Evolutionary conservation across 495 filamentous ascomycete species (phyloP), one percentile per base, ranked within the genome.

Genomic region (Achaetomiella virescens): DNA sequence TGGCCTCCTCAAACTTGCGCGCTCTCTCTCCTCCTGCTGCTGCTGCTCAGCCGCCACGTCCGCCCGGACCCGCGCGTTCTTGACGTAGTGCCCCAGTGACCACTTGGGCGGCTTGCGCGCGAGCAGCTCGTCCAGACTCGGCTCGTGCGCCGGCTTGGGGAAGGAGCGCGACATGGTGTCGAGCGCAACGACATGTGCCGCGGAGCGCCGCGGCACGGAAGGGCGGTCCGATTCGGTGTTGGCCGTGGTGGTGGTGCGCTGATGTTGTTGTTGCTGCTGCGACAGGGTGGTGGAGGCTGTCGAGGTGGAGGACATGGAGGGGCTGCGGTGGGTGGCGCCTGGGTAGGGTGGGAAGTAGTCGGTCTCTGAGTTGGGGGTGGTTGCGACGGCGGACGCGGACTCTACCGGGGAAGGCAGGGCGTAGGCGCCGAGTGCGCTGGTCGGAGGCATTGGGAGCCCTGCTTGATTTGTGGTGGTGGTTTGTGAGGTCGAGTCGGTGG

Each of bases 101-200:
- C 65, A 66, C 58, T 65, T 68, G 36, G 54, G 52, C 0, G 74
- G 73, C 57, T 61, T 45, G 31, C 66, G 69, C 6, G 71, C 66
- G 15, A 78, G 69, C 38, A 75, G 65, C 55, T 69, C 64, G 29
- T 69, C 72, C 36, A 78, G 56, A 42, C 65, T 67, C 17, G 71
- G 48, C 45, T 75, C 70, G 3, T 55, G 40, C 0, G 44, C 31
- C 0, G 74, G 74, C 59, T 69, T 62, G 11, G 62, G 57, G 51
- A 68, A 77, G 8, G 62, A 21, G 14, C 72, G 64, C 36, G 50
- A 58, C 54, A 71, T 43, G 22, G 57, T 27, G 36, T 71, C 68
- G 22, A 56, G 43, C 14, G 49, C 51, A n/a, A 51, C 38, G 14
- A 45, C 25, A 2, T 51, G 8, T 10, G 41, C 48, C 1, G 46